These are phyloP conservation scores for Rhododendron ovatum DNA, from an alignment of 148 eudicot genomes.

Conservation along the genomic window DNA sequence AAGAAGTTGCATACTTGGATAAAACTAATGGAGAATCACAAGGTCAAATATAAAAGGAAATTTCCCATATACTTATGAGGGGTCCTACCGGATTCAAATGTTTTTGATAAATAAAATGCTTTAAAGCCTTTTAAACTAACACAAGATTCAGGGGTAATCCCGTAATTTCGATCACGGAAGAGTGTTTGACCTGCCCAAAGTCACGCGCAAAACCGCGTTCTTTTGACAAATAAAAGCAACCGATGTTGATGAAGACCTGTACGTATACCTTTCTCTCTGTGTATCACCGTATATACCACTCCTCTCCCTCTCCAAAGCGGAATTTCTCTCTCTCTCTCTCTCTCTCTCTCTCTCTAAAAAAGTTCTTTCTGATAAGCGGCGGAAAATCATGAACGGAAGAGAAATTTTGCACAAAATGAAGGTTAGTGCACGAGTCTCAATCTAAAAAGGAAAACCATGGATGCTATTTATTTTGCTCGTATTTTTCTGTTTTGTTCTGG, in stretches of 20 bases:
- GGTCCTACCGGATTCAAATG: too few species aligned
- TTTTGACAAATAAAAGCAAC: background rate
- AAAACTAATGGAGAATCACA: background rate
- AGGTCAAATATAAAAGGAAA: background rate
- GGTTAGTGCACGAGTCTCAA: slow-evolving; percentile 14
- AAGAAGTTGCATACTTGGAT: background rate
- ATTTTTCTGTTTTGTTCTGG: background rate
- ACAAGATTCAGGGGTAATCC: background rate
- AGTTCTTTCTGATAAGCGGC: background rate
- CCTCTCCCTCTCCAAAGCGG: background rate
- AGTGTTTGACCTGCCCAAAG: slow-evolving; percentile 2
- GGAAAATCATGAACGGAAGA: slow-evolving; percentile 34
- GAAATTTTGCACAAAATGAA: slow-evolving; percentile 51
- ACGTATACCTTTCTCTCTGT: background rate
- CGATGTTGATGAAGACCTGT: background rate
- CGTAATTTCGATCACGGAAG: background rate
- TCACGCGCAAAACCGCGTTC: background rate
- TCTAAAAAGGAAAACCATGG: background rate
- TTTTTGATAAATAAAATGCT: background rate
- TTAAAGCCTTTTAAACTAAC: background rate
- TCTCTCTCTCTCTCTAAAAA: background rate
- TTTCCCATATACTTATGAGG: background rate
- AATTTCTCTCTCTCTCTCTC: background rate
- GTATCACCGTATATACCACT: background rate
- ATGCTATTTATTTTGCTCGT: background rate